Conservation (phyloP, 78 protist genomes). For the Tieghemostelium lacteum region DNA sequence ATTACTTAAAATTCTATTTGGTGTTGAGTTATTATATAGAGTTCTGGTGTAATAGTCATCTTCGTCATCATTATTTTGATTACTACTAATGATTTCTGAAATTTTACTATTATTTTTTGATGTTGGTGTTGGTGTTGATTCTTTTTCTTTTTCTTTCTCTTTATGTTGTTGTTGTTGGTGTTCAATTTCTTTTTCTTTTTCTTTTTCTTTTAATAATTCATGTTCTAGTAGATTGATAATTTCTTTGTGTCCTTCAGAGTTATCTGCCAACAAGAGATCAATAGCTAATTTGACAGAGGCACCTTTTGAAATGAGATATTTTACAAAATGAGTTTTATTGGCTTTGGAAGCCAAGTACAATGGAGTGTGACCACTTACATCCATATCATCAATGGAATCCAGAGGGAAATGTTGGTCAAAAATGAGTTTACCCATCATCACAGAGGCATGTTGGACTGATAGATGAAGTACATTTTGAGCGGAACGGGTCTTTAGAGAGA, state of each 20-base stretch:
- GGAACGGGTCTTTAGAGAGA: conserved; percentile 18
- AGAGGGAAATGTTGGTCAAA: conserved; percentile 11
- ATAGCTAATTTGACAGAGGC: conserved; percentile 47
- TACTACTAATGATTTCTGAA: background rate
- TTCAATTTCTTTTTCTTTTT: background rate
- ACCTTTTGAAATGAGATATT: conserved; percentile 58
- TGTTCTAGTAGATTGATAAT: background rate
- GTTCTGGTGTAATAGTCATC: conserved; percentile 13
- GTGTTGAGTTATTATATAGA: conserved; percentile 1
- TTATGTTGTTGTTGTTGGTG: background rate
- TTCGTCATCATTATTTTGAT: background rate
- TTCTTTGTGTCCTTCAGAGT: conserved; percentile 33
- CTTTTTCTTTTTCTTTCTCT: background rate
- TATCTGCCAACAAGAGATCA: conserved; percentile 17
- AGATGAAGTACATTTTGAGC: conserved; percentile 57
- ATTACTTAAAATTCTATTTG: conserved; percentile 27
- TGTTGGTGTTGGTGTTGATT: background rate
- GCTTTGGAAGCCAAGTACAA: conserved; percentile 59
- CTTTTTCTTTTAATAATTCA: too few species aligned
- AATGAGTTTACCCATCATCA: conserved; percentile 68
- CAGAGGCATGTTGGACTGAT: conserved; percentile 23
- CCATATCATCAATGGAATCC: conserved; percentile 22
- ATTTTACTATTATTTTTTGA: background rate
- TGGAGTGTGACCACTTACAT: conserved; percentile 48
- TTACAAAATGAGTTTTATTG: conserved; percentile 64